Base-by-base conservation (phyloP, 2,329 filamentous ascomycete species). In the Torrubiellomyces zombiae region DNA sequence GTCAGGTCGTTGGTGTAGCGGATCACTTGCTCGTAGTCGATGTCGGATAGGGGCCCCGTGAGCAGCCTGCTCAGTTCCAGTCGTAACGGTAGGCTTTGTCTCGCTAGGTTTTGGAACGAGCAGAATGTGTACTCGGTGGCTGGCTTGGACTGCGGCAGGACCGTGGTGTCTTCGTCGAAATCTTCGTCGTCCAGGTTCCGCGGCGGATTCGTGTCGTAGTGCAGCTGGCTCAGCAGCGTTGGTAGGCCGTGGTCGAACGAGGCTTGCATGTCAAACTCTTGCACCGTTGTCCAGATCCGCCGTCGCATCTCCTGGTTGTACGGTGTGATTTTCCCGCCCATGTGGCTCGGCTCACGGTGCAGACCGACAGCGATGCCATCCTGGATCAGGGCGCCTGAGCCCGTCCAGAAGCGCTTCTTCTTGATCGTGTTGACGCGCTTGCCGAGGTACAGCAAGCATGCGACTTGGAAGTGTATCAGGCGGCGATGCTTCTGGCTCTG, bases 381-480 rank as follows among this genome's bases (percentile, higher is more conserved):
- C 23, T 66, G 63, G 9, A 69, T 58, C 28, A 72, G 50, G 5
- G 58, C 53, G 1, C 67, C 65, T 1, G 67, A 55, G 19, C 57
- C 55, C 10, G 63, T 67, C 67, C 67, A 72, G 43, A 67, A 71
- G 9, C 64, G 55, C 55, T 72, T 72, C 56, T 72, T 72, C 51
- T 71, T 69, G 34, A 72, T 60, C 3, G 61, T 65, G 44, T 73
- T 73, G 33, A 71, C 60, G 16, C 63, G 54, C 51, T 71, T 72
- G 21, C 62, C 64, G 3, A 72, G 55, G 33, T 69, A 71, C n/a
- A 67, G 38, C 16, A 73, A 48, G 35, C 67, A 71, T 9, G 58
- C 55, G 10, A 72, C 59, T 41, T 72, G 67, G 39, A 68, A 71
- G 42, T 72, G 64, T 9, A 72, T 61, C 14, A 72, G 55, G 21